Conservation (phyloP, 2,329 filamentous ascomycete genomes). For the Periconia sp. region DNA sequence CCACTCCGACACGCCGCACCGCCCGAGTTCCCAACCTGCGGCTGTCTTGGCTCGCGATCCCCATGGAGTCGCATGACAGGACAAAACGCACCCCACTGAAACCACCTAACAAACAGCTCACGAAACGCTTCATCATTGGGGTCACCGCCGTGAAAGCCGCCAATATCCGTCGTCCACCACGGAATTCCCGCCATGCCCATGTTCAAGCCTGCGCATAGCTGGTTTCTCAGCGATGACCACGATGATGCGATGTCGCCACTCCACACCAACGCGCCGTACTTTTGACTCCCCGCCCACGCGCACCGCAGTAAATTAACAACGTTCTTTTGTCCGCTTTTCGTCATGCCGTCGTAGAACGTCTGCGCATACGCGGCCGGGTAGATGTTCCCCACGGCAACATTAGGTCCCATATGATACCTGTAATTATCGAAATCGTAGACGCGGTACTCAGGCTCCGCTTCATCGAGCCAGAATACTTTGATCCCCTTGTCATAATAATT, state of each 20-base stretch:
- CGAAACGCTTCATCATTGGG: conserved; percentile 58
- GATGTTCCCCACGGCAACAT: conserved; percentile 61
- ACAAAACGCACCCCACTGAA: conserved; percentile 69
- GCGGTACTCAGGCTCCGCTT: conserved; percentile 67
- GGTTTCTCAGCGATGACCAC: conserved; percentile 61
- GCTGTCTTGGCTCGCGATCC: conserved; percentile 62
- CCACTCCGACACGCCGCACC: conserved; percentile 48
- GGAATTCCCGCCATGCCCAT: conserved; percentile 66
- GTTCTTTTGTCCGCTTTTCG: conserved; percentile 54
- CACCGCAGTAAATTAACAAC: conserved; percentile 63
- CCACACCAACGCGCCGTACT: conserved; percentile 68
- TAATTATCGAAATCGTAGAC: conserved; percentile 69
- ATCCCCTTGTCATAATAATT: conserved; percentile 67
- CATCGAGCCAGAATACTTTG: conserved; percentile 68
- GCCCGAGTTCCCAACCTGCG: conserved; percentile 42
- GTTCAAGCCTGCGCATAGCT: conserved; percentile 65
- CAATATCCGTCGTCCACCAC: conserved; percentile 73
- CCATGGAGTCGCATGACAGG: conserved; percentile 70
- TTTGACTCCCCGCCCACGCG: conserved; percentile 62
- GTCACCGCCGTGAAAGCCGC: conserved; percentile 68
- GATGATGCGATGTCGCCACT: conserved; percentile 67
- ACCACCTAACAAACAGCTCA: conserved; percentile 68
- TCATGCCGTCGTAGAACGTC: conserved; percentile 63
- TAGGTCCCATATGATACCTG: conserved; percentile 59
- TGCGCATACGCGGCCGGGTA: conserved; percentile 62